Conservation (phyloP, 495 filamentous ascomycete species). For the Xylaria scruposa region DNA sequence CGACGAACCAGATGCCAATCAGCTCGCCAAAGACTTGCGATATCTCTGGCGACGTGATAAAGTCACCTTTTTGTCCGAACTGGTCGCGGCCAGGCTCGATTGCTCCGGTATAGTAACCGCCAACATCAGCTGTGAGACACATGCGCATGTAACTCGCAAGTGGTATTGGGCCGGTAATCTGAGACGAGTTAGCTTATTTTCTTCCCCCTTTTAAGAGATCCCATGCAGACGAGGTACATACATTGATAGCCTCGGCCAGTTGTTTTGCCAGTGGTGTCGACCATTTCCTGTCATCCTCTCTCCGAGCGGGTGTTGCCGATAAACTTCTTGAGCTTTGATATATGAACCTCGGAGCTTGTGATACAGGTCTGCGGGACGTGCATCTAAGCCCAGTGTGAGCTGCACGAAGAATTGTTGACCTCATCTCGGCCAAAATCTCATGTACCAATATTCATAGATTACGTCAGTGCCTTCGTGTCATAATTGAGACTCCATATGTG, state of each 20-base stretch:
- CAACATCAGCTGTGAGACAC: conserved; percentile 89
- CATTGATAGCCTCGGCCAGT: conserved; percentile 82
- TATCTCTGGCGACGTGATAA: conserved; percentile 96
- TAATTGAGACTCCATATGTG: not conserved
- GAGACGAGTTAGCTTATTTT: conserved; percentile 20
- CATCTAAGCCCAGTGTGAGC: conserved; percentile 35
- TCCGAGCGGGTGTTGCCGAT: conserved; percentile 41
- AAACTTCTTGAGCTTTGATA: conserved; percentile 35
- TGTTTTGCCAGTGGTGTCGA: conserved; percentile 89
- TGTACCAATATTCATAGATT: not conserved
- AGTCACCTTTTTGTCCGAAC: conserved; percentile 90
- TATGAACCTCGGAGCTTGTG: conserved; percentile 22
- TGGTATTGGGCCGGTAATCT: conserved; percentile 87
- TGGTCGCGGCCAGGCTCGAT: conserved; percentile 71
- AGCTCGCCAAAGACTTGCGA: conserved; percentile 97
- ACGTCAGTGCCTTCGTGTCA: not conserved
- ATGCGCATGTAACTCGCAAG: conserved; percentile 97
- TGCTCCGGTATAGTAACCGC: conserved; percentile 89
- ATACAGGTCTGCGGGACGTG: conserved; percentile 26
- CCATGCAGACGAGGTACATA: conserved; percentile 42
- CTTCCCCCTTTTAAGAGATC: not conserved
- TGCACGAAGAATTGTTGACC: conserved; percentile 30
- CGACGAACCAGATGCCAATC: conserved; percentile 88
- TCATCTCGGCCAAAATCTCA: conserved; percentile 31
- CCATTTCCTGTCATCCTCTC: conserved; percentile 66